Evolutionary conservation across 805 yeast species (phyloP).

Genomic region (Metschnikowia orientalis): DNA sequence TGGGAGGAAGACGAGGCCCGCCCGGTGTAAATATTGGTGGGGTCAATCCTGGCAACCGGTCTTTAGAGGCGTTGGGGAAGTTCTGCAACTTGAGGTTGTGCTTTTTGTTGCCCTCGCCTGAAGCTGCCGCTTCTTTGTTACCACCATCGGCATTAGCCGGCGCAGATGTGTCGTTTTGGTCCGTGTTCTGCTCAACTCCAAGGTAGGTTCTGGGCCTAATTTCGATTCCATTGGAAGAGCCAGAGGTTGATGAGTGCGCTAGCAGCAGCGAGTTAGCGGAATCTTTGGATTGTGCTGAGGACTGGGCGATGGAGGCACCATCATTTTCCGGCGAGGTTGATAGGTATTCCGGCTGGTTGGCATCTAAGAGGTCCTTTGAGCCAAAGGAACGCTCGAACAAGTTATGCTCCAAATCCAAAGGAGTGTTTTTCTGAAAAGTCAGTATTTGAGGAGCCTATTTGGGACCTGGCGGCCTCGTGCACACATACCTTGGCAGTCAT

Average conservation of each 20-base stretch:
- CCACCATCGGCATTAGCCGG: not conserved
- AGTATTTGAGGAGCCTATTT: not conserved
- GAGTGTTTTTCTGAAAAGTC: conserved; percentile 29
- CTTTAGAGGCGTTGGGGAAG: conserved; percentile 23
- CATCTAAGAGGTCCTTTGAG: conserved; percentile 37
- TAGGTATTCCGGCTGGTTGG: conserved; percentile 6
- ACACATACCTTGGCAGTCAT: conserved; percentile 5
- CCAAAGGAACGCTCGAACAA: conserved; percentile 96
- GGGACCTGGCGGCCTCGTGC: not conserved
- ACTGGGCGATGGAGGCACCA: conserved; percentile 4
- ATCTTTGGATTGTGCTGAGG: conserved; percentile 7
- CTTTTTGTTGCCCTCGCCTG: conserved; percentile 22
- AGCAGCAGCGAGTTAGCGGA: conserved; percentile 7
- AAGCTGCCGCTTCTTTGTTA: not conserved
- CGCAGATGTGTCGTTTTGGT: not conserved
- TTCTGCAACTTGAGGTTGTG: conserved; percentile 34
- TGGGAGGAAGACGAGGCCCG: conserved; percentile 54
- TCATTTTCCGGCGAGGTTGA: not conserved
- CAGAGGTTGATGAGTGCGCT: conserved; percentile 6
- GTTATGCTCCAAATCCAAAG: conserved; percentile 84
- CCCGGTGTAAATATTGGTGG: conserved; percentile 57
- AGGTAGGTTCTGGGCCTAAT: conserved; percentile 8
- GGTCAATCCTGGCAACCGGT: conserved; percentile 35
- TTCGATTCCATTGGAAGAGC: conserved; percentile 9
- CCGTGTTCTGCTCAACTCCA: not conserved